Evolutionary conservation across 2,329 filamentous ascomycete species (phyloP).

Genomic region (Claviceps digitariae): DNA sequence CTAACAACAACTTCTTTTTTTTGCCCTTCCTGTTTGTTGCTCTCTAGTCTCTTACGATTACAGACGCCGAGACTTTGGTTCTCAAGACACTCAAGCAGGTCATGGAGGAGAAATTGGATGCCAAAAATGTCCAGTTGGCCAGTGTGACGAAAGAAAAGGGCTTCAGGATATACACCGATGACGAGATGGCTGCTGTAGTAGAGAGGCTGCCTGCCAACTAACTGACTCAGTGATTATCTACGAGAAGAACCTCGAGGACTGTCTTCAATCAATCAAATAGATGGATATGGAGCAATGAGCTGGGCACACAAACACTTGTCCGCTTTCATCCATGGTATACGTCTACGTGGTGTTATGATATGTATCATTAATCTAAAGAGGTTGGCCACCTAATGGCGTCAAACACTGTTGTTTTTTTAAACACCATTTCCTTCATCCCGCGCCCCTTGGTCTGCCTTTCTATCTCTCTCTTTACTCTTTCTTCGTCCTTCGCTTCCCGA

Average conservation of each 20-base stretch:
- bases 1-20: not conserved
- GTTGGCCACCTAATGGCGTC: conserved; percentile 8
- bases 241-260: not conserved
- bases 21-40: too few relatives aligned
- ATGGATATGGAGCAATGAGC: conserved; percentile 4
- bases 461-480: not conserved
- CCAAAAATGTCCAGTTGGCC: conserved; percentile 96
- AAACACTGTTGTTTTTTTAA: conserved; percentile 3
- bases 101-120: conserved; percentile 99
- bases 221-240: conserved; percentile 3
- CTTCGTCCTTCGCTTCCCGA: not conserved
- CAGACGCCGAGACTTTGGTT: conserved; percentile 86
- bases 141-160: conserved; percentile 97
- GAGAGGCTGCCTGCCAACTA: conserved; percentile 62
- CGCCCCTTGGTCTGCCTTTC: not conserved
- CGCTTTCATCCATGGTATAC: not conserved
- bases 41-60: conserved; percentile 68
- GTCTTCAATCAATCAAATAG: conserved; percentile 1
- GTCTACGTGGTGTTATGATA: conserved; percentile 5
- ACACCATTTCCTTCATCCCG: not conserved
- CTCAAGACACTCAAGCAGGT: conserved; percentile 98
- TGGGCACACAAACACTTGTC: not conserved
- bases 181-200: conserved; percentile 91
- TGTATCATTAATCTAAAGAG: conserved; percentile 19
- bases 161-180: conserved; percentile 96